Evolutionary conservation across 768 basidiomycete species (phyloP), one percentile per base, ranked within the genome.

Genomic region (Hypholoma fasciculare): DNA sequence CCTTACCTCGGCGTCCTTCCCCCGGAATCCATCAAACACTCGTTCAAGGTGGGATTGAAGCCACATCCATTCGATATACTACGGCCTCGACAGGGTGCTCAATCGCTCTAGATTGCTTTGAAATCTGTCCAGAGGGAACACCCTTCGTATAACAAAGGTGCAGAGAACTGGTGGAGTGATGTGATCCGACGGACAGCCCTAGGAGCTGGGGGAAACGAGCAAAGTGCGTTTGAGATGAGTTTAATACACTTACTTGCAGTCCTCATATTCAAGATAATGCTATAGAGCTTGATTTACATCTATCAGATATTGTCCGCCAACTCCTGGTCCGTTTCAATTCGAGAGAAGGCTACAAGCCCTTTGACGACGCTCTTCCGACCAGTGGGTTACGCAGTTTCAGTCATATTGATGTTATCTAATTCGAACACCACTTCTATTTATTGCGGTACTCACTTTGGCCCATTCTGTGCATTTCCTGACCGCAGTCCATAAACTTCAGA

Each of bases 131-230:
- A 91, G 67, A 73, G 61, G 14, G 82, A 86, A 59, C 77, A 79
- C 46, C 88, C 90, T 1, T 80, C 74, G 0, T 92, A 91, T 66
- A 67, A 71, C 49, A 70, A 76, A 14, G 86, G 86, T 49, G 78
- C 79, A 48, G 69, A 79, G 34, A 70, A 66, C 2, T 93, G 90
- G 90, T 94, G 92, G 92, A 69, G 75, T n/a, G 86, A 90, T 60
- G 90, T 94, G 39, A 86, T 94, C 60, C 77, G 76, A 56, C 74
- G 82, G 57, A 93, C 92, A 38, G 91, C 90, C 16, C 70, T 90
- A 2, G 89, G 85, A 3, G 89, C 91, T 43, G 90, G 89, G 1
- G 91, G 86, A 3, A 76, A 88, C 70, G 68, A 80, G 49, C 67
- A 74, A 64, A 80, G 88, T 86, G 59, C 60, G 75, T 65, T 42